Base-by-base conservation (phyloP, 352 stramenopile genomes). In the Phytopythium aichiense region DNA sequence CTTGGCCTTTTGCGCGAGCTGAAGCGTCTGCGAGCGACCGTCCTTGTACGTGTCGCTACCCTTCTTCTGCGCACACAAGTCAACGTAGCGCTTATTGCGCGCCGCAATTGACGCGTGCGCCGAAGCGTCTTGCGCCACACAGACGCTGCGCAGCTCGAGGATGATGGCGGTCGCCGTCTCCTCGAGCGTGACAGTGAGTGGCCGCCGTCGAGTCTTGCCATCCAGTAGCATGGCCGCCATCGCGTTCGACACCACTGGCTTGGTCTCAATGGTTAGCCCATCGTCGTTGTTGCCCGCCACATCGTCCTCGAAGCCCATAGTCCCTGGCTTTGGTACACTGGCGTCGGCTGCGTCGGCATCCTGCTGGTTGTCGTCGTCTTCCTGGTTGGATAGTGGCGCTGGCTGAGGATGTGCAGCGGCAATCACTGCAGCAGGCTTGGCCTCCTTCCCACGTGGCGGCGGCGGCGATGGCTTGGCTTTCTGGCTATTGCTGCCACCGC, bases 1-100 rank as follows among this genome's bases (percentile, higher is more conserved):
- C 43, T 94, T 96, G 18, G 74, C 81, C 54, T 92, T 92, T 56
- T 91, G 81, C 0, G 84, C 81, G 12, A 92, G 71, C 58, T 95
- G 80, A 25, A 91, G 59, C 20, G 84, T 93, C 64, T 92, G 81
- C 8, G 79, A 74, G 12, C 76, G 68, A 4, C 81, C 82, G 22
- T 89, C 68, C 18, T 90, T 67, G 53, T 79, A 93, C 61, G 86
- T 88, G 68, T 95, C 86, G 67, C 79, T 92, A 4, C 80, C 84
- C 56, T 87, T 87, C 73, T 94, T 95, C 23, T 72, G 67, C 0
- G 79, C 78, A 56, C 84, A 93, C 31, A 81, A 68, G 3, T 78
- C 68, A 16, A 84, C 55, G 53, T 93, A 93, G 22, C 82, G 66
- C 20, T 84, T 80, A 65, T 93, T 93, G n/a, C 84, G 77, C 23